Base-by-base conservation (phyloP, 768 basidiomycete genomes). In the Phanerodontia chrysosporium region DNA sequence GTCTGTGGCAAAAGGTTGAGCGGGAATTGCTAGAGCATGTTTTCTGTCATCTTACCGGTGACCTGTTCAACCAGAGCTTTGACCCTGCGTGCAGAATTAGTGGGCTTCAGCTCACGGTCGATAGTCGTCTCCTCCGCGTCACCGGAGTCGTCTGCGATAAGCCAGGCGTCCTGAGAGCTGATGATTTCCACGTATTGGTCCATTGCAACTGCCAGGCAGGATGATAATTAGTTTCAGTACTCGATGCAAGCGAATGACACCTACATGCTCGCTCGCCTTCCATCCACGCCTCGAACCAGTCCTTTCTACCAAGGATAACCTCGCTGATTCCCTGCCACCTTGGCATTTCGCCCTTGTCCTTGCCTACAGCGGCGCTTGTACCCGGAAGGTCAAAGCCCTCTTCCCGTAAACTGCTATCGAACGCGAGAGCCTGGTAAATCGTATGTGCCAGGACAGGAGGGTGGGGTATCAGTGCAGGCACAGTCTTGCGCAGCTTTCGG, bases 261-360 rank as follows among this genome's bases (percentile, higher is more conserved):
- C 66, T 67, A 95, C 96, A 98, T 65, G 83, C 80, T 66, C 87
- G 86, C 74, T 99, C 97, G 16, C 90, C 95, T 29, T 83, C 81
- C 32, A 97, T 71, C 97, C 97, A 99, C 2, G 84, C 80, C 44
- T 88, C 83, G 67, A 95, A 98, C 95, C 95, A 98, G 58, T 91
- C 89, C 54, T 83, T 79, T 60, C 86, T 84, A 7, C 86, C 90
- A 3, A 99, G 78, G 10, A 99, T 84, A 22, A 92, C 80, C 25
- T 87, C 86, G 63, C 90, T 89, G 35, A 93, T 75, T 0, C 97
- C 95, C 57, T 84, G 78, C 90, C 90, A 93, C 27, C 75, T 72
- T 22, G 28, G 56, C 25, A 67, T 67, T 30, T 61, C 65, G 16
- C 51, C 67, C 55, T 52, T 54, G 73, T 68, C 60, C 35, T 61